A percentile compares a stretch with the other conserved stretches of the same genome.
Conservation (phyloP, 441 rosid genomes). For the Mallotus japonicus region DNA sequence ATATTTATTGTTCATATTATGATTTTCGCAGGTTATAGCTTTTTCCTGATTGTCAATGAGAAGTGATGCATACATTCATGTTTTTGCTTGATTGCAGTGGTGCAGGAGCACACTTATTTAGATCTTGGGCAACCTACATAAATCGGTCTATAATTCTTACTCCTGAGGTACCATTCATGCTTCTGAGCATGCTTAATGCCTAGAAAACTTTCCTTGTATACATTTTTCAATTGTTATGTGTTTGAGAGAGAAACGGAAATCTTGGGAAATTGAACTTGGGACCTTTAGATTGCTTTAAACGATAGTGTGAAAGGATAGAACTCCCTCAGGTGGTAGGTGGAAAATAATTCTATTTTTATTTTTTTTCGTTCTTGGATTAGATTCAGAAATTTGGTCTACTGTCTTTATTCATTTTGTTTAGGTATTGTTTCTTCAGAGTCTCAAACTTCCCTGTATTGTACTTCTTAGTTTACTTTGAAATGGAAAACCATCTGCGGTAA, state of each 20-base stretch:
- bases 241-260: too few species aligned
- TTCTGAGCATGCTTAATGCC: conserved; percentile 1
- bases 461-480: too few species aligned
- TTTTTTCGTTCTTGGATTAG: too few species aligned
- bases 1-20: not conserved
- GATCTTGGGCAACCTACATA: conserved; percentile 76
- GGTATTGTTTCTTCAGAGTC: not conserved
- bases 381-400: too few species aligned
- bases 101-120: conserved; percentile 92
- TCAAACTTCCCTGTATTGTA: not conserved
- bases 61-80: not conserved
- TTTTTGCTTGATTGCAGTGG: conserved; percentile 49
- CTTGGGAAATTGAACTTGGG: too few species aligned
- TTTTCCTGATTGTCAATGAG: too few species aligned
- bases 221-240: not conserved
- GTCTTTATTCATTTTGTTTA: not conserved
- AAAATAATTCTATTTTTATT: too few species aligned
- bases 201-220: not conserved
- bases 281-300: not conserved
- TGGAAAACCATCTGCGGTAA: too few species aligned
- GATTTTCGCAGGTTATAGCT: too few species aligned
- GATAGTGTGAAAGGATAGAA: not conserved
- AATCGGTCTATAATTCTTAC: conserved; percentile 89
- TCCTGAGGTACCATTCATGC: conserved; percentile 66
- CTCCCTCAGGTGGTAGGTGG: not conserved